These are phyloP conservation scores for Lasiosphaeriaceae sp. DNA, from an alignment of 495 filamentous ascomycete genomes.

Conservation along the genomic window DNA sequence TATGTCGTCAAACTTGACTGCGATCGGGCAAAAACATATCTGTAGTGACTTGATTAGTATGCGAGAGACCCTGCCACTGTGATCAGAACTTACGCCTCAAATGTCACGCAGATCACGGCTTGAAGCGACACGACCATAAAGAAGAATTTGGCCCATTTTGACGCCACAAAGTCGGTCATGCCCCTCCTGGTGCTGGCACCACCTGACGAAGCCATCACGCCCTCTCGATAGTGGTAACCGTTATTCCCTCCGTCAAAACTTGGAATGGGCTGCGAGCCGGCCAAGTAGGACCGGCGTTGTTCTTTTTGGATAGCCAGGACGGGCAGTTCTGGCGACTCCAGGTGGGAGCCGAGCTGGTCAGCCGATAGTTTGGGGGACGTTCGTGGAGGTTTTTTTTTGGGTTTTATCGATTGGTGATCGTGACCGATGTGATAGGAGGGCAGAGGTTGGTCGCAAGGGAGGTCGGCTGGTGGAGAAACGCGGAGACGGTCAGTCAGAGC, in stretches of 20 bases:
- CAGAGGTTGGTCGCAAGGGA: neutral
- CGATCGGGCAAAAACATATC: conserved; percentile 69
- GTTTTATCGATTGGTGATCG: no score
- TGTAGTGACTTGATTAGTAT: conserved; percentile 29
- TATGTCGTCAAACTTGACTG: conserved; percentile 46
- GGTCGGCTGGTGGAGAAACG: neutral
- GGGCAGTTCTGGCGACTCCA: conserved; percentile 27
- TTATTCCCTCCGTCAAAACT: conserved; percentile 31
- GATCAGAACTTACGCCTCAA: conserved; percentile 70
- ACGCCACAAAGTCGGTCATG: conserved; percentile 67
- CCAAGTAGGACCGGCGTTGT: conserved; percentile 37
- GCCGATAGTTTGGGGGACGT: neutral
- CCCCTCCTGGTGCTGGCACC: conserved; percentile 24
- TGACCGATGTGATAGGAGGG: neutral
- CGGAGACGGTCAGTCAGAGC: neutral
- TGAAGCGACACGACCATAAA: conserved; percentile 70
- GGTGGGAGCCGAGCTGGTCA: conserved; percentile 19
- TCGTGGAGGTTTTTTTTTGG: neutral
- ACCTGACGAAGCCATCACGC: conserved; percentile 20
- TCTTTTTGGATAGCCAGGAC: conserved; percentile 37
- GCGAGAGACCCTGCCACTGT: neutral
- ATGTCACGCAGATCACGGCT: conserved; percentile 69
- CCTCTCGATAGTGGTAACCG: conserved; percentile 24
- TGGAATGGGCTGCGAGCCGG: conserved; percentile 31
- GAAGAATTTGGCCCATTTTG: conserved; percentile 86